Conservation (phyloP, 169 alveolate species). For the Plasmodium blacklocki region DNA sequence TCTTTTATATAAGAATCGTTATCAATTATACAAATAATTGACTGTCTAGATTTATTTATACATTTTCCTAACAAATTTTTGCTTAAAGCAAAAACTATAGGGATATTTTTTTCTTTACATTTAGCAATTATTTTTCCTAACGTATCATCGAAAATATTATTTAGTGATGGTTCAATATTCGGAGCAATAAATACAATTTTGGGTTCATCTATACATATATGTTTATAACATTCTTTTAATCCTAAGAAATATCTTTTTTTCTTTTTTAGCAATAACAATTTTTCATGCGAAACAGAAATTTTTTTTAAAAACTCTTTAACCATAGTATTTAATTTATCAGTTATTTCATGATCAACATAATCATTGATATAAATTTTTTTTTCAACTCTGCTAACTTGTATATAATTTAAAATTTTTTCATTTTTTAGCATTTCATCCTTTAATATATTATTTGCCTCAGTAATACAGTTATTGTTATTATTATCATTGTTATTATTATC, state of each 20-base stretch:
- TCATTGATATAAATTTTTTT: constrained; percentile 63
- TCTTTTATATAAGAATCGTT: constrained; percentile 66
- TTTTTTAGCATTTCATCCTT: constrained; percentile 43
- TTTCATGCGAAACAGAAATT: constrained; percentile 62
- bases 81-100: constrained; percentile 65
- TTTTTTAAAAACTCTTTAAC: constrained; percentile 56
- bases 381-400: constrained; percentile 29
- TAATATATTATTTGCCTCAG: background rate
- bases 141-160: constrained; percentile 43
- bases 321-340: constrained; percentile 43
- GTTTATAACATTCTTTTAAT: constrained; percentile 44
- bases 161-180: constrained; percentile 58
- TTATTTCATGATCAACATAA: constrained; percentile 60
- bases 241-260: constrained; percentile 50
- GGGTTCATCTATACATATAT: constrained; percentile 52
- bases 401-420: constrained; percentile 58
- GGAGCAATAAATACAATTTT: constrained; percentile 64
- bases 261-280: constrained; percentile 36
- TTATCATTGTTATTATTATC: background rate
- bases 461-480: background rate
- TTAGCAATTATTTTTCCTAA: constrained; percentile 32
- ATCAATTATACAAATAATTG: constrained; percentile 49
- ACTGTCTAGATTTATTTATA: constrained; percentile 46
- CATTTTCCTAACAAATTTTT: constrained; percentile 63
- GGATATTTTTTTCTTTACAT: constrained; percentile 59